phyloP scores from a whole-genome alignment of 768 basidiomycete genomes.

The Boletus vinaceobasis region DNA sequence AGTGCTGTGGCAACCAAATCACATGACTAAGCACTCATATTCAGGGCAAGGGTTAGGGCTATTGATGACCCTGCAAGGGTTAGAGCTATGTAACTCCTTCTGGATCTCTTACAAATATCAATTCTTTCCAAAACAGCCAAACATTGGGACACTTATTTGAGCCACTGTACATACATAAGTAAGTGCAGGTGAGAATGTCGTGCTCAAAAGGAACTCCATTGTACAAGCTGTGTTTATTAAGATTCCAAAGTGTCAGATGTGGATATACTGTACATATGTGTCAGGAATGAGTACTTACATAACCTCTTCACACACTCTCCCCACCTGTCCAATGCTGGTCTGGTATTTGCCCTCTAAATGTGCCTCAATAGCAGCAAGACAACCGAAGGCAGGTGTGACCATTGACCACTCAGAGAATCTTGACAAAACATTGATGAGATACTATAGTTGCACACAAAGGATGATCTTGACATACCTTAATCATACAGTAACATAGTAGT shows the following conservation, averaged over 20 bases:
- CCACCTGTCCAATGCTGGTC: slow-evolving; percentile 79
- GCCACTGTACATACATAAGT: no score
- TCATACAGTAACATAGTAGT: slow-evolving; percentile 89
- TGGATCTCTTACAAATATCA: no score
- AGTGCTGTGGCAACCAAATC: no score
- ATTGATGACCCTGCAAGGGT: no score
- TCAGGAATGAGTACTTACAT: slow-evolving; percentile 51
- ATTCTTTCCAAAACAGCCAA: no score
- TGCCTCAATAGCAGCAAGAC: slow-evolving; percentile 83
- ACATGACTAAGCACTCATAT: no score
- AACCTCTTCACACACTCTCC: slow-evolving; percentile 88
- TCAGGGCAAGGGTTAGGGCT: no score
- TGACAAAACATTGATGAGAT: not conserved
- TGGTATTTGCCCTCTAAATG: slow-evolving; percentile 89
- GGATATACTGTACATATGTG: not conserved
- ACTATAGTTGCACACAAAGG: no score
- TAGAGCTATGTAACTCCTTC: no score
- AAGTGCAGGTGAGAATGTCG: slow-evolving; percentile 75
- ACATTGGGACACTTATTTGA: no score
- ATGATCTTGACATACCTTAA: slow-evolving; percentile 32
- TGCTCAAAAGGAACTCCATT: slow-evolving; percentile 82
- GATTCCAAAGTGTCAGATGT: not conserved
- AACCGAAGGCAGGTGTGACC: slow-evolving; percentile 91
- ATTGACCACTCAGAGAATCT: slow-evolving; percentile 75
- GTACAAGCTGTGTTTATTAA: slow-evolving; percentile 65